Evolutionary conservation across 1,284 basidiomycete genomes (phyloP), one percentile per base, ranked within the genome.

Genomic region (Wallemia hederae): DNA sequence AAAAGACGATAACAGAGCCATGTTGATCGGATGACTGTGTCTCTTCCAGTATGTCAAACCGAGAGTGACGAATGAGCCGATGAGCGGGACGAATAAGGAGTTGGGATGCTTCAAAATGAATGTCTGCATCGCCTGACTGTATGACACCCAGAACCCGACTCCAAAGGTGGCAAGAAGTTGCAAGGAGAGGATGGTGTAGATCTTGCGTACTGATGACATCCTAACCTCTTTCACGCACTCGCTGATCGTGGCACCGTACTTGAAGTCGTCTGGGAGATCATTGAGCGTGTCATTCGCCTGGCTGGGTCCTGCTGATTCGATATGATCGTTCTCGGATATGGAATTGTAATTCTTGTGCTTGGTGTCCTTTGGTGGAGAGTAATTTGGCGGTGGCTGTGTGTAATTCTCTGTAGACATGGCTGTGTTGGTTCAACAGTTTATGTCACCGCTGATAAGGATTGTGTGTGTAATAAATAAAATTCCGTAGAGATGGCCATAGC

Each of bases 21-120:
- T 60, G 64, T 73, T 73, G 62, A 65, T 62, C 0, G 72, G 70
- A 61, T 71, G 68, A 33, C 66, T 67, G 65, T 69, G 67, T 5
- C 69, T 63, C 63, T 72, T 70, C 64, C 65, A 69, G 65, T 65
- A 71, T 19, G 68, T 60, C 2, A 65, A 64, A 24, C 67, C 63
- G 31, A 64, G 61, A n/a, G 63, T 59, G 27, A 49, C 60, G 27
- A 64, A 39, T 27, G 60, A 59, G 5, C 59, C 28, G 24, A 31
- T 59, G 26, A 59, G 7, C 19, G 28, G 33, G 14, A 33, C 31
- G 27, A 59, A 29, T 33, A 33, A 26, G n/a, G 24, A 15, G 29
- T 58, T 31, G 24, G 26, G 26, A 58, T 27, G 57, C 24, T 26
- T 58, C 3, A 58, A 22, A 5, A 58, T 58, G 27, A 58, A 58